These are phyloP conservation scores for Septoria petroselini DNA, from an alignment of 2,329 filamentous ascomycete genomes.

Conservation along the genomic window DNA sequence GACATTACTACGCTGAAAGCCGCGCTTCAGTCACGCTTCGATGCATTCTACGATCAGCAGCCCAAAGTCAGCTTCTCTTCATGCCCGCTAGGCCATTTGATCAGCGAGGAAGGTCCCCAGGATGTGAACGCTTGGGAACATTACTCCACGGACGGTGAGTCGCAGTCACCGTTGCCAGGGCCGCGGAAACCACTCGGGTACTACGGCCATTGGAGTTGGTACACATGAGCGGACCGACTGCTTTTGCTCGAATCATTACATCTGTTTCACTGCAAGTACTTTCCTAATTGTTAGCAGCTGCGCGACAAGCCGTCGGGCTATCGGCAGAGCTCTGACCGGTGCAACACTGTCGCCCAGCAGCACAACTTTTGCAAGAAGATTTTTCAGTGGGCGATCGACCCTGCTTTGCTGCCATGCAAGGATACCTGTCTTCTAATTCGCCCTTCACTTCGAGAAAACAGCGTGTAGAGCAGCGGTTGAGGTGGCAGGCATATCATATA, in stretches of 20 bases:
- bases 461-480: neutral
- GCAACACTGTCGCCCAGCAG: neutral
- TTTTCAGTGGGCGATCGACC: too few relatives aligned
- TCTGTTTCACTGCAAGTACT: neutral
- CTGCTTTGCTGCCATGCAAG: neutral
- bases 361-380: too few relatives aligned
- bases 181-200: slow-evolving; percentile 17
- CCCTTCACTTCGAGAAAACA: neutral
- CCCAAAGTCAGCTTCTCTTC: slow-evolving; percentile 51
- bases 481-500: neutral
- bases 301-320: neutral
- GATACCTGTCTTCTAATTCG: neutral
- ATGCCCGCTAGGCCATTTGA: slow-evolving; percentile 57
- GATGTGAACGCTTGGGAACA: slow-evolving; percentile 26
- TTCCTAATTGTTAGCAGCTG: neutral
- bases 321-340: neutral
- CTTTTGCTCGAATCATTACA: too few relatives aligned
- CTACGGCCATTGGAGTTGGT: slow-evolving; percentile 21
- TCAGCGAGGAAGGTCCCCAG: slow-evolving; percentile 54
- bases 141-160: neutral
- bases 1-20: slow-evolving; percentile 30
- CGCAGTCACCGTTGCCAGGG: neutral
- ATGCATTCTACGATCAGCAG: slow-evolving; percentile 36
- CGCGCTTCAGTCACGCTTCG: slow-evolving; percentile 31
- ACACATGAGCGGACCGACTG: slow-evolving; percentile 24